Base-by-base conservation (phyloP, 495 filamentous ascomycete species). In the Aspergillus bridgeri region DNA sequence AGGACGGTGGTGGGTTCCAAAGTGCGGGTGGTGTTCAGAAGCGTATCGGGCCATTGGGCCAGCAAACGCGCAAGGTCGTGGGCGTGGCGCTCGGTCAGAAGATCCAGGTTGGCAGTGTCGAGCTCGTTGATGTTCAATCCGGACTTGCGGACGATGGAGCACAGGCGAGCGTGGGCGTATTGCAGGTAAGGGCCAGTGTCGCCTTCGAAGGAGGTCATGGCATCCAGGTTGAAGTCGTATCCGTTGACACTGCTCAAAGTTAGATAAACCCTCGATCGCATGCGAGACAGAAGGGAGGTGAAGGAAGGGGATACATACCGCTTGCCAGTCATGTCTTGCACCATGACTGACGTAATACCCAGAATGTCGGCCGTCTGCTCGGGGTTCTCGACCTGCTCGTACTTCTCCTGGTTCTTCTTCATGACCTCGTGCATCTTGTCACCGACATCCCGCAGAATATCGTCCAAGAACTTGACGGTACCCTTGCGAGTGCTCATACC, bases 391-490 rank as follows among this genome's bases (percentile, higher is more conserved):
- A 89, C 82, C 72, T 89, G 84, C 54, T 79, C 66, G 62, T 89
- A 87, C 65, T 88, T 87, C 55, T 75, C 76, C 29, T 79, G 68
- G 68, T 88, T 89, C 69, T 73, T 81, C 70, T 73, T 75, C 85
- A 89, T 88, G 24, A 87, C 84, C 54, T 86, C 85, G 72, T 88
- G 86, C 84, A 89, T 88, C 68, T 86, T 83, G 22, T 87, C 85
- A 33, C 77, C 80, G 42, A 86, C 83, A 60, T 86, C 80, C 43
- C 74, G 66, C 51, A 90, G 71, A 51, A 88, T 86, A 65, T 89
- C 85, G 56, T 86, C 85, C 56, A 90, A 72, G 68, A 88, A 87
- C 68, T 87, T 86, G 8, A 85, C 87, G 7, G 83, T 87, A 54
- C 86, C 86, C 72, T 85, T 85, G 44, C 84, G 74, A 17, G 85